A percentile compares a stretch with the other conserved stretches of the same genome.
Conservation (phyloP, 169 alveolate genomes). For the Eimeria tenella region DNA sequence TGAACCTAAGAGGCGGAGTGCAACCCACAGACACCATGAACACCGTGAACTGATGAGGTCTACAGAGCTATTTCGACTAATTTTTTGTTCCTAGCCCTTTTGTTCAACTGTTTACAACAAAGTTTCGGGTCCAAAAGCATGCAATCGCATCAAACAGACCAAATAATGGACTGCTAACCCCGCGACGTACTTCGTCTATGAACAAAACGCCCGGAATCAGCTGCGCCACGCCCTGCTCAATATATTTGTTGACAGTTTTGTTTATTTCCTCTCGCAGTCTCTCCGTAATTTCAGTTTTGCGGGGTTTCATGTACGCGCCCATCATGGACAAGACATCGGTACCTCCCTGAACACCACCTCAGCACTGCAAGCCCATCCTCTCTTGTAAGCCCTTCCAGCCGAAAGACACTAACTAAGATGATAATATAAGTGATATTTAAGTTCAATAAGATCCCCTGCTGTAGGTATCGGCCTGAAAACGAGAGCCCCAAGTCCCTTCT, state of each 20-base stretch:
- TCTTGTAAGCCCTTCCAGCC: background rate
- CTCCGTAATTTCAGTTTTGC: conserved; percentile 99
- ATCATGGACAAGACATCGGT: conserved; percentile 98
- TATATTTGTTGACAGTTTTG: conserved; percentile 98
- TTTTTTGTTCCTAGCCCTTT: no score
- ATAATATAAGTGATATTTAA: no score
- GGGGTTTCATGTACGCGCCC: conserved; percentile 97
- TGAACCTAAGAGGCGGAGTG: conserved; percentile 85
- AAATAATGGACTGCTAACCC: background rate
- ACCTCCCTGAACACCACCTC: conserved; percentile 91
- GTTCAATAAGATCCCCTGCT: no score
- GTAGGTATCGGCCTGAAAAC: no score
- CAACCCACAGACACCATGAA: no score
- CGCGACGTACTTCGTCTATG: conserved; percentile 97
- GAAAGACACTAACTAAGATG: no score
- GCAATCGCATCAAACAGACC: background rate
- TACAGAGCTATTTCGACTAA: no score
- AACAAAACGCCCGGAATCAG: conserved; percentile 99
- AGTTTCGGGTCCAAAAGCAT: no score
- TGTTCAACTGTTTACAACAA: no score
- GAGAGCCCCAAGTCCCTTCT: no score
- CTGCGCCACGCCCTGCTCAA: conserved; percentile 98
- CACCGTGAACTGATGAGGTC: no score
- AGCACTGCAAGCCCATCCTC: background rate
- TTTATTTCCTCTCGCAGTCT: conserved; percentile 98